Evolutionary conservation across 106 monocot species (phyloP), one percentile per base, ranked within the genome.

Genomic region (Platanthera zijinensis): DNA sequence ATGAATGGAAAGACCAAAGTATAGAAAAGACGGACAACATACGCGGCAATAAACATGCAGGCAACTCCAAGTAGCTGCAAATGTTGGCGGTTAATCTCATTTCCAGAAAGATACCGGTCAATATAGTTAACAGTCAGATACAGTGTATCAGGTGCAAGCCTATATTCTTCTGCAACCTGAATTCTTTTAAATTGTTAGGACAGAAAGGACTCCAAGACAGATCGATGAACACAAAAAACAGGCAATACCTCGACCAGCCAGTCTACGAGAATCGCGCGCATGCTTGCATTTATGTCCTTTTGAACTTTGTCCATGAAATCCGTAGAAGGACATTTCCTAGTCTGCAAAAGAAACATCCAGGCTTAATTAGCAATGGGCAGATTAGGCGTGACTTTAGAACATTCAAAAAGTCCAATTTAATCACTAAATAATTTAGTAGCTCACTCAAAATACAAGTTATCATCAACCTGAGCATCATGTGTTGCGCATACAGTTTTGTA

Each of bases 41-140:
- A 95, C 95, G 91, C 85, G 69, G 95, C 95, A 73, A 95, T 95
- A 53, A 91, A 77, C 95, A 95, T 87, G 72, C 89, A 91, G 18
- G 91, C 85, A 75, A 95, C 87, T 74, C 91, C 95, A 52, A 95
- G 87, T 51, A 95, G 71, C 73, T 95, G 95, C 5, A 95, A 49
- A 10, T 79, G 77, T 17, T 89, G 95, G 22, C 87, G 87, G 48
- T 87, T 91, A 50, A 91, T 84, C 82, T 86, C 89, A 80, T 95
- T 95, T 21, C 82, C 81, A 53, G 95, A 95, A 50, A 95, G 91
- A 85, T 87, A 95, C 3, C 91, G 85, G 32, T 95, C 95, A 51
- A 95, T 87, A 80, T 89, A 95, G 61, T 95, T 95, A 13, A 95
- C 85, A 9, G 95, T 91, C 51, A 91, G 72, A 67, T 87, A 89